Base-by-base conservation (phyloP, 2,329 filamentous ascomycete genomes). In the Rhynchosporium secalis region DNA sequence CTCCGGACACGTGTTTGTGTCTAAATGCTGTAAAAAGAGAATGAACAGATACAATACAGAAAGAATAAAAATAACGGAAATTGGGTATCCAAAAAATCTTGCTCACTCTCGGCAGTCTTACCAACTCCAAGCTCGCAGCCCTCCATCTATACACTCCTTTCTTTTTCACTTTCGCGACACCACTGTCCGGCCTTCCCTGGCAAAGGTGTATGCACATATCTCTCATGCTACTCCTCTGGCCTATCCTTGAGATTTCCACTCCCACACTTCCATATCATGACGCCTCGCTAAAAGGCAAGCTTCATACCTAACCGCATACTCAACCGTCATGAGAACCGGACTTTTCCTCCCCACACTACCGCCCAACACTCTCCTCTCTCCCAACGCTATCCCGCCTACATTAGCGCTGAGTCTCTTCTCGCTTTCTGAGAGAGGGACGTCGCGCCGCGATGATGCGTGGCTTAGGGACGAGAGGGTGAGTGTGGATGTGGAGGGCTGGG, bases 201-300 rank as follows among this genome's bases (percentile, higher is more conserved):
- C 4, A 9, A 43, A 9, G 13, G 10, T 12, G 13, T n/a, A n/a
- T 43, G 15, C 15, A 15, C 10, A 43, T 43, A 43, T 43, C 4
- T 15, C 4, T 43, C 4, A 4, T 10, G 10, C 4, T 33, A 15
- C 10, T 5, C 43, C 43, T 20, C n/a, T 4, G 9, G 6, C 9
- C 40, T 4, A 54, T n/a, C 13, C 15, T n/a, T 54, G 49, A 9
- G 36, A 20, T 40, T 54, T 54, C 49, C 49, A 54, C 33, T 54
- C 49, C 49, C 49, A 54, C n/a, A 54, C 33, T 33, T 54, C 33
- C 7, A 3, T 40, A 54, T 54, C 40, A 2, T 20, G n/a, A 33
- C 49, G 33, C 49, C 36, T 54, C 49, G 40, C 26, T 54, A 54
- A 54, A 12, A 54, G 49, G 38, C 49, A 54, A n/a, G 49, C 33